Evolutionary conservation across 1,284 basidiomycete genomes (phyloP).

Genomic region (Malassezia sp.): DNA sequence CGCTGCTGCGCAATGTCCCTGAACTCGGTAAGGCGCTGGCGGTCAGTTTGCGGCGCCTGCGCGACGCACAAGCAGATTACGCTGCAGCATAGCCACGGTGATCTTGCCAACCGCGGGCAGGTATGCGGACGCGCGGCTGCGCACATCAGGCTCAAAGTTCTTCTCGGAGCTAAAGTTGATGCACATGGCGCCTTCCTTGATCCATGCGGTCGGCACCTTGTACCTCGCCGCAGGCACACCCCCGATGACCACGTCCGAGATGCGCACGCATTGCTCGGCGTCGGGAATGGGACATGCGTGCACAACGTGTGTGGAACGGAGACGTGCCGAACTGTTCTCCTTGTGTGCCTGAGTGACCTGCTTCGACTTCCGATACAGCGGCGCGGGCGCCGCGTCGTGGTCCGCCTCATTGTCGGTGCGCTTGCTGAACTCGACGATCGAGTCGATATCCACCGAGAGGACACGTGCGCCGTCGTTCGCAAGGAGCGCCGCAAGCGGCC

Average conservation of each 20-base stretch:
- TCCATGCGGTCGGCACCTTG: slow-evolving; percentile 74
- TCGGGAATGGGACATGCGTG: slow-evolving; percentile 21
- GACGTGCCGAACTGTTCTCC: slow-evolving; percentile 49
- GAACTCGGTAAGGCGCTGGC: slow-evolving; percentile 14
- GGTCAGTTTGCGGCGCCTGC: background rate
- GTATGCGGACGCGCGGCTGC: slow-evolving; percentile 56
- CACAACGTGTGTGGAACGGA: slow-evolving; percentile 64
- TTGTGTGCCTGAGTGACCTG: slow-evolving; percentile 51
- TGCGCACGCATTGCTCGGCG: slow-evolving; percentile 30
- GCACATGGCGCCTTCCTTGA: slow-evolving; percentile 86
- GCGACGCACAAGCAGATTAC: slow-evolving; percentile 59
- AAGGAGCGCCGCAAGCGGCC: slow-evolving; percentile 81
- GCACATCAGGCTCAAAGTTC: slow-evolving; percentile 87
- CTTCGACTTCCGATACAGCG: slow-evolving; percentile 25
- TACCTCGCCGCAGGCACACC: slow-evolving; percentile 56
- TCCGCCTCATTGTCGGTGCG: slow-evolving; percentile 18
- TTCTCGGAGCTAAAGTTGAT: slow-evolving; percentile 89
- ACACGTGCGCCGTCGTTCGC: slow-evolving; percentile 92
- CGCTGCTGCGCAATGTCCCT: slow-evolving; percentile 11
- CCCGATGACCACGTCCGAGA: slow-evolving; percentile 37
- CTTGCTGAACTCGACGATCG: slow-evolving; percentile 58
- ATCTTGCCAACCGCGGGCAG: slow-evolving; percentile 83
- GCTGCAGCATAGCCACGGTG: slow-evolving; percentile 88
- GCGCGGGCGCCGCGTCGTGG: slow-evolving; percentile 3
- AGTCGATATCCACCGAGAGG: slow-evolving; percentile 85